Percentiles rank a stretch among this genome's conserved stretches.
These are phyloP conservation scores for Cyberlindnera mycetangii DNA, from an alignment of 805 yeast genomes.

Conservation along the genomic window DNA sequence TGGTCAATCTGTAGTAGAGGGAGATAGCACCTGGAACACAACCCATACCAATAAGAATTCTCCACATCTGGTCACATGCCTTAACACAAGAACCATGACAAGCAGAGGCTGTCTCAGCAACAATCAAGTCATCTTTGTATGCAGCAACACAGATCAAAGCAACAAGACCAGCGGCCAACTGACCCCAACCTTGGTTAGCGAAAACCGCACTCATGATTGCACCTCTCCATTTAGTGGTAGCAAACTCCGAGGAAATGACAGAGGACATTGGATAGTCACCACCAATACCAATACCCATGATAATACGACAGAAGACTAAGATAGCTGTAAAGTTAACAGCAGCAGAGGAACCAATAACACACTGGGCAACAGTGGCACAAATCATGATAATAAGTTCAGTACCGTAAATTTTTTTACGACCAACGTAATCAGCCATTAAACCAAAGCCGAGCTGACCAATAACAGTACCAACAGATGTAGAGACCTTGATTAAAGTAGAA, in stretches of 20 bases:
- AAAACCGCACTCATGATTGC: slow-evolving; percentile 96
- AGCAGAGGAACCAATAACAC: slow-evolving; percentile 66
- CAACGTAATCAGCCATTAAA: slow-evolving; percentile 72
- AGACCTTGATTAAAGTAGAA: slow-evolving; percentile 72
- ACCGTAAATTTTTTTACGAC: slow-evolving; percentile 89
- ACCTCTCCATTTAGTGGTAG: slow-evolving; percentile 97
- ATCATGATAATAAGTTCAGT: slow-evolving; percentile 82
- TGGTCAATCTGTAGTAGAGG: slow-evolving; percentile 86
- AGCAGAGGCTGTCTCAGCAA: slow-evolving; percentile 50
- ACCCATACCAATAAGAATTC: slow-evolving; percentile 86
- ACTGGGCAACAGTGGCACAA: slow-evolving; percentile 73
- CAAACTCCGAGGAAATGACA: slow-evolving; percentile 88
- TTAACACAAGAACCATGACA: slow-evolving; percentile 67
- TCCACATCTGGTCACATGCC: slow-evolving; percentile 94
- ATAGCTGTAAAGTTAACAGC: slow-evolving; percentile 74
- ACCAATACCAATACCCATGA: slow-evolving; percentile 96
- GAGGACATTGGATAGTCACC: slow-evolving; percentile 95
- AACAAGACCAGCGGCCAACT: slow-evolving; percentile 81
- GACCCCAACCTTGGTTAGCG: slow-evolving; percentile 98
- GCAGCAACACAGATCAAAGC: slow-evolving; percentile 75
- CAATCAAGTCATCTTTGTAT: slow-evolving; percentile 59
- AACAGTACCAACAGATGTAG: slow-evolving; percentile 92
- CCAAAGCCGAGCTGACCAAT: slow-evolving; percentile 89
- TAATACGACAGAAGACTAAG: slow-evolving; percentile 72
- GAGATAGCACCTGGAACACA: slow-evolving; percentile 85